phyloP scores from a whole-genome alignment of 305 asterid genomes.

The Fraxinus xanthoxyloides region DNA sequence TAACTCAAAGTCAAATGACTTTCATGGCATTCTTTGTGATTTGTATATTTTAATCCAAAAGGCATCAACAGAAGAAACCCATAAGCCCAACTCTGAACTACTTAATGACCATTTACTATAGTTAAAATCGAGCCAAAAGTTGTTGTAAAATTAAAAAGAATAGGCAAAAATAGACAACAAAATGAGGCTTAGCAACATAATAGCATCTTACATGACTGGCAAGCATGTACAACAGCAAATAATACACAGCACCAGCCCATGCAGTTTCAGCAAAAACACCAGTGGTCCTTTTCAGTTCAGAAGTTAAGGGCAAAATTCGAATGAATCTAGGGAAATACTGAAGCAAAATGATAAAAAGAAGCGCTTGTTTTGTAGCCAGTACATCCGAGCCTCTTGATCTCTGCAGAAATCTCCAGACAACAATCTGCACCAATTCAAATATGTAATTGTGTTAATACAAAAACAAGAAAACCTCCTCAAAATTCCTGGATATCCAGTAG shows the following conservation, averaged over 20 bases:
- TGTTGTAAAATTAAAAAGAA: not conserved
- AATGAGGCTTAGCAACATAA: slow-evolving; percentile 14
- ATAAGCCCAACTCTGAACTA: not conserved
- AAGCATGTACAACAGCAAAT: slow-evolving; percentile 93
- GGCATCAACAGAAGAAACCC: not conserved
- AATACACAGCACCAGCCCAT: slow-evolving; percentile 99
- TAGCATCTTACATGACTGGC: slow-evolving; percentile 90
- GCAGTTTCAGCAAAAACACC: slow-evolving; percentile 99
- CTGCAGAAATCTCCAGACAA: slow-evolving; percentile 88
- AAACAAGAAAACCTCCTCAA: slow-evolving; percentile 4
- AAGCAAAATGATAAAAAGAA: slow-evolving; percentile 72
- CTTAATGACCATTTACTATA: not conserved
- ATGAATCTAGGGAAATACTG: slow-evolving; percentile 85
- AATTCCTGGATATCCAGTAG: slow-evolving; percentile 7
- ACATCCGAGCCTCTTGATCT: slow-evolving; percentile 95
- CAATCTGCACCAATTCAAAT: slow-evolving; percentile 58
- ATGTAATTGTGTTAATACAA: slow-evolving; percentile 2
- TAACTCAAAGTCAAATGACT: not conserved
- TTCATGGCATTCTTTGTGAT: not conserved
- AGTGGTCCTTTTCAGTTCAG: slow-evolving; percentile 93
- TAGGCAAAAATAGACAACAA: not conserved
- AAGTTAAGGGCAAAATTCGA: slow-evolving; percentile 73
- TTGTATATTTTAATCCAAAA: not conserved
- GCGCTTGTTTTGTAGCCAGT: slow-evolving; percentile 79
- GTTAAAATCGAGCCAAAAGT: not conserved